Conservation (phyloP, 2,329 filamentous ascomycete genomes). For the Sclerotiophoma versabilis region DNA sequence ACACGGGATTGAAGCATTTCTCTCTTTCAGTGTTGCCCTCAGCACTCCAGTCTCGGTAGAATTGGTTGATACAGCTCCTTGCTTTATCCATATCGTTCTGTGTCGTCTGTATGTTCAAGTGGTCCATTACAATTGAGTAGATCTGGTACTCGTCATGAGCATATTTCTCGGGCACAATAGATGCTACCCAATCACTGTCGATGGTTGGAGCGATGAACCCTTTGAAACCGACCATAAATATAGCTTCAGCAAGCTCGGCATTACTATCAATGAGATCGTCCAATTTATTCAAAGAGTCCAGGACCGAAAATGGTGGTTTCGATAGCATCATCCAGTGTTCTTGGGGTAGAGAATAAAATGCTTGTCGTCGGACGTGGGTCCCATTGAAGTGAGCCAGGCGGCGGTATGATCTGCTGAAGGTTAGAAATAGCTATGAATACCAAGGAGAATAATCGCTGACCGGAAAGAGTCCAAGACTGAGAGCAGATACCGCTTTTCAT, state of each 20-base stretch:
- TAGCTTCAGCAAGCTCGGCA: constrained; percentile 79
- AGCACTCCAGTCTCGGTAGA: constrained; percentile 92
- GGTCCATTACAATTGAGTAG: constrained; percentile 59
- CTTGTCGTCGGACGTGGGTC: constrained; percentile 87
- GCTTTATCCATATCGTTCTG: constrained; percentile 85
- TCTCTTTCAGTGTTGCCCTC: constrained; percentile 77
- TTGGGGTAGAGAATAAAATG: constrained; percentile 89
- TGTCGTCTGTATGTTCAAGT: constrained; percentile 76
- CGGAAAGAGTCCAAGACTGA: constrained; percentile 87
- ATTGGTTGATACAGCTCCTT: constrained; percentile 87
- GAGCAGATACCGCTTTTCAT: constrained; percentile 81
- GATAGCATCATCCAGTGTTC: constrained; percentile 85
- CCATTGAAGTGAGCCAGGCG: constrained; percentile 86
- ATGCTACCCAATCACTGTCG: constrained; percentile 44
- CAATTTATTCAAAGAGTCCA: constrained; percentile 77
- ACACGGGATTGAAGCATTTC: constrained; percentile 78
- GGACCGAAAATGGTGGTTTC: constrained; percentile 79
- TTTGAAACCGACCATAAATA: constrained; percentile 63
- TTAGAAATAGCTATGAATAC: not conserved
- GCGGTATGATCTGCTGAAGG: constrained; percentile 73
- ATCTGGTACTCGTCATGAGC: constrained; percentile 38
- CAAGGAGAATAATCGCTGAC: constrained; percentile 59
- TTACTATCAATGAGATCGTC: constrained; percentile 92
- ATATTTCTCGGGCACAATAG: constrained; percentile 40
- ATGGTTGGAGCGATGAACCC: constrained; percentile 43